These are phyloP conservation scores for Cyamopsis tetragonoloba DNA, from an alignment of 306 rosid genomes.

Conservation along the genomic window DNA sequence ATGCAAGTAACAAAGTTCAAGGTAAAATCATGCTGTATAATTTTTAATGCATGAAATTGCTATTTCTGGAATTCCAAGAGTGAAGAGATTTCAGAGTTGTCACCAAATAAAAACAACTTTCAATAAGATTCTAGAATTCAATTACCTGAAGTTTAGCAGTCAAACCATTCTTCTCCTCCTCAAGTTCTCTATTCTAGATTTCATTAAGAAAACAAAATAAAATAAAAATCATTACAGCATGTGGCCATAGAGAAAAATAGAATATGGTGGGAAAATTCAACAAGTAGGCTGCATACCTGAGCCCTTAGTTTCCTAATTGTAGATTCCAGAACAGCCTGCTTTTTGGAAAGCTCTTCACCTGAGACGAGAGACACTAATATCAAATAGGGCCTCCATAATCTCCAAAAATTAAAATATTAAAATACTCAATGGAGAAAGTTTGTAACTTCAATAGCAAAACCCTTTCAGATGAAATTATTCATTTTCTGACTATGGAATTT, in stretches of 20 bases:
- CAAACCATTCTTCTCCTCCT: no score
- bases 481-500: no score
- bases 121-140: no score
- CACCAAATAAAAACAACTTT: no score
- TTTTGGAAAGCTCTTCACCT: slow-evolving; percentile 86
- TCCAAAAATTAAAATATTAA: neutral
- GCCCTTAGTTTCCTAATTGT: slow-evolving; percentile 71
- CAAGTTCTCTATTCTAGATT: no score
- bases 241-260: neutral
- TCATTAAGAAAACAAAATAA: no score
- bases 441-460: no score
- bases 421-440: no score
- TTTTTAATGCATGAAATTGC: neutral
- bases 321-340: slow-evolving; percentile 84
- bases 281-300: slow-evolving; percentile 43
- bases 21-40: neutral
- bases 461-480: no score
- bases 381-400: neutral
- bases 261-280: slow-evolving; percentile 15
- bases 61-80: neutral
- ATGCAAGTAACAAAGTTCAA: neutral
- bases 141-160: no score
- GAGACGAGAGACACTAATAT: slow-evolving; percentile 17
- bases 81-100: no score
- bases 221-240: no score